These are phyloP conservation scores for Collybia sp. DNA, from an alignment of 768 basidiomycete genomes.

Conservation along the genomic window DNA sequence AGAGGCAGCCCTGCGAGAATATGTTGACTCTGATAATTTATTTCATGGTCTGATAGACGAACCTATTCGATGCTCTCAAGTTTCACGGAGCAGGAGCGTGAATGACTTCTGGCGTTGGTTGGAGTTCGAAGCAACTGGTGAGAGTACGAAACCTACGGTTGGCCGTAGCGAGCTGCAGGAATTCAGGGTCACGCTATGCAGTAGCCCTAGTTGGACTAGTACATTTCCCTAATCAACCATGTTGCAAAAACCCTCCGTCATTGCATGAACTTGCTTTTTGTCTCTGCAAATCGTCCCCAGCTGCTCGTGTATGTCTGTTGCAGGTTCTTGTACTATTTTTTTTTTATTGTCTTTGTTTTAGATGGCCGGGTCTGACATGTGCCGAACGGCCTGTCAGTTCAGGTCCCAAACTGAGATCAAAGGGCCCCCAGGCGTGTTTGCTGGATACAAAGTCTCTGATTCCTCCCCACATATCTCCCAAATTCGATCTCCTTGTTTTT, in stretches of 20 bases:
- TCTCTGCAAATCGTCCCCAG: constrained; percentile 14
- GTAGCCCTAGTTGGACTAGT: no score
- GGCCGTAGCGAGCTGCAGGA: no score
- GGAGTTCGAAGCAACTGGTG: no score
- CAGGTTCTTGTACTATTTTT: constrained; percentile 4
- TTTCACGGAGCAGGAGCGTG: no score
- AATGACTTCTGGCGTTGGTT: neutral
- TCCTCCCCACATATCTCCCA: constrained; percentile 14
- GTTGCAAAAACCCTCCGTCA: no score
- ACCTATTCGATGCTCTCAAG: no score
- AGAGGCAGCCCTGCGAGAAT: neutral
- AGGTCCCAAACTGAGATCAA: constrained; percentile 20
- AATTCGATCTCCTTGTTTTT: constrained; percentile 33
- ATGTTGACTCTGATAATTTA: no score
- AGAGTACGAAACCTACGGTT: no score
- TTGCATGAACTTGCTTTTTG: neutral
- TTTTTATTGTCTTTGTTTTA: constrained; percentile 12
- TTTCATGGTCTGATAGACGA: no score
- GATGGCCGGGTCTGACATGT: neutral
- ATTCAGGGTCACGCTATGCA: no score
- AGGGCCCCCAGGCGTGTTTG: constrained; percentile 11
- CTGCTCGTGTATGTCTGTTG: constrained; percentile 6
- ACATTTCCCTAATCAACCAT: no score
- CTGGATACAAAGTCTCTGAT: constrained; percentile 12
- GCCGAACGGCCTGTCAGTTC: neutral